Percentiles rank a stretch among this genome's conserved stretches.
phyloP scores from a whole-genome alignment of 176 grass and related monocot genomes.

The Thinopyrum elongatum region DNA sequence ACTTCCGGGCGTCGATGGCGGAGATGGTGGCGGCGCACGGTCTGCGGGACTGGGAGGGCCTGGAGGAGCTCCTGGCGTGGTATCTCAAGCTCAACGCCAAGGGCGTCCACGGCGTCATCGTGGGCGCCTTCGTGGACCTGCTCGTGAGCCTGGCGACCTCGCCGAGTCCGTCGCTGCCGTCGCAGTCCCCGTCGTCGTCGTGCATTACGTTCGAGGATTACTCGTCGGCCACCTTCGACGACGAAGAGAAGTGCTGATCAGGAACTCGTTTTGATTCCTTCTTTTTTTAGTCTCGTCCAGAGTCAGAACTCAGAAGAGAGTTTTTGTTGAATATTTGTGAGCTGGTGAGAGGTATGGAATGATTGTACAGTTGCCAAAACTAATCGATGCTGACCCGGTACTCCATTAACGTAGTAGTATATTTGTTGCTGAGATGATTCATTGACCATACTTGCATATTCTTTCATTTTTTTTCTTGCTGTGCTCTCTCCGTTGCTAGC shows the following conservation, averaged over 20 bases:
- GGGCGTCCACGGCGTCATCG: slow-evolving; percentile 60
- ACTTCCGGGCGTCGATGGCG: slow-evolving; percentile 75
- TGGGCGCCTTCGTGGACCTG: slow-evolving; percentile 76
- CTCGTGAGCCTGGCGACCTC: slow-evolving; percentile 37
- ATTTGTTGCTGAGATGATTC: slow-evolving; percentile 9
- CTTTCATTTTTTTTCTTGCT: not conserved
- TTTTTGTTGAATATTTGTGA: slow-evolving; percentile 23
- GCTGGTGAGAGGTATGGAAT: slow-evolving; percentile 22
- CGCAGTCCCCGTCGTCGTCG: slow-evolving; percentile 60
- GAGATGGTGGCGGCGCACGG: slow-evolving; percentile 78
- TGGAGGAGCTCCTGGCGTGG: slow-evolving; percentile 77
- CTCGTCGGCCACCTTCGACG: slow-evolving; percentile 41
- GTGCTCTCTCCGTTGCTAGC: not conserved
- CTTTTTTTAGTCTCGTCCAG: not conserved
- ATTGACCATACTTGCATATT: not conserved
- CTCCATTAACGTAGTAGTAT: not conserved
- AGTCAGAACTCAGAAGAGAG: not conserved
- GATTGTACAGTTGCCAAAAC: slow-evolving; percentile 52
- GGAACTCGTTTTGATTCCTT: not conserved
- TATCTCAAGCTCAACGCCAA: slow-evolving; percentile 81
- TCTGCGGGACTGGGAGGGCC: slow-evolving; percentile 66
- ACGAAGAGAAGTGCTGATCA: slow-evolving; percentile 40
- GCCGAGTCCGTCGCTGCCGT: slow-evolving; percentile 13
- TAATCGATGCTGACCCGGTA: slow-evolving; percentile 36
- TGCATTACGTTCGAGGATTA: slow-evolving; percentile 74